A percentile compares a stretch with the other conserved stretches of the same genome.
phyloP scores from a whole-genome alignment of 345 rosid genomes.

The Boechera stricta region DNA sequence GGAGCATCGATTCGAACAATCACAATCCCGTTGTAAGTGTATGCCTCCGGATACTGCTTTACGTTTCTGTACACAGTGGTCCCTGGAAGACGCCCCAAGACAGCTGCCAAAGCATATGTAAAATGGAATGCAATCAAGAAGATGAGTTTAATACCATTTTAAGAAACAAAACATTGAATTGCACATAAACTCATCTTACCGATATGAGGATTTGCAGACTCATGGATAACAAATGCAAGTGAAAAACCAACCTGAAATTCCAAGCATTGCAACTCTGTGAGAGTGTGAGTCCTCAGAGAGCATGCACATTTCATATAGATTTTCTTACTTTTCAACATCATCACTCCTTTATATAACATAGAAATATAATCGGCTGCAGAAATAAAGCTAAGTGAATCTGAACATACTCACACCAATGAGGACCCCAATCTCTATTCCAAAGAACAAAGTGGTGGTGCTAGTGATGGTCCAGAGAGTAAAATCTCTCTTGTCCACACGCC shows the following conservation, averaged over 20 bases:
- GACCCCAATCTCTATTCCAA: slow-evolving; percentile 97
- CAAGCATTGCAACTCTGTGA: slow-evolving; percentile 30
- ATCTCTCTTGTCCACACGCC: slow-evolving; percentile 95
- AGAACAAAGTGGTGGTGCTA: slow-evolving; percentile 73
- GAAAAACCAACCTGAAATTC: slow-evolving; percentile 81
- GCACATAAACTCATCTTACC: slow-evolving; percentile 56
- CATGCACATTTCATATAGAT: background rate
- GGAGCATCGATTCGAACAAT: slow-evolving; percentile 96
- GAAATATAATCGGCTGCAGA: slow-evolving; percentile 5
- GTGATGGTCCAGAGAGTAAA: slow-evolving; percentile 97
- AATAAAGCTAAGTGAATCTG: slow-evolving; percentile 7
- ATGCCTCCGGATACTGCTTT: slow-evolving; percentile 92
- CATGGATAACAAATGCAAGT: slow-evolving; percentile 96
- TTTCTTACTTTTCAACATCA: slow-evolving; percentile 10
- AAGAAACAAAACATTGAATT: background rate
- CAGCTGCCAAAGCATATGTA: slow-evolving; percentile 64
- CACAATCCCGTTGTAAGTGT: slow-evolving; percentile 91
- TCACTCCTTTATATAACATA: slow-evolving; percentile 2
- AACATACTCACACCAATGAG: slow-evolving; percentile 84
- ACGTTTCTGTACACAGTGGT: slow-evolving; percentile 91
- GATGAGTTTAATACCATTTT: slow-evolving; percentile 3
- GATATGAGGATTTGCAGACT: slow-evolving; percentile 97
- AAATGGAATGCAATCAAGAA: slow-evolving; percentile 16
- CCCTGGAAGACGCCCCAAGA: slow-evolving; percentile 97
- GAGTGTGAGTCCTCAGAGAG: slow-evolving; percentile 9